These are phyloP conservation scores for Sphenostylis stenocarpa DNA, from an alignment of 306 rosid species.

Conservation along the genomic window DNA sequence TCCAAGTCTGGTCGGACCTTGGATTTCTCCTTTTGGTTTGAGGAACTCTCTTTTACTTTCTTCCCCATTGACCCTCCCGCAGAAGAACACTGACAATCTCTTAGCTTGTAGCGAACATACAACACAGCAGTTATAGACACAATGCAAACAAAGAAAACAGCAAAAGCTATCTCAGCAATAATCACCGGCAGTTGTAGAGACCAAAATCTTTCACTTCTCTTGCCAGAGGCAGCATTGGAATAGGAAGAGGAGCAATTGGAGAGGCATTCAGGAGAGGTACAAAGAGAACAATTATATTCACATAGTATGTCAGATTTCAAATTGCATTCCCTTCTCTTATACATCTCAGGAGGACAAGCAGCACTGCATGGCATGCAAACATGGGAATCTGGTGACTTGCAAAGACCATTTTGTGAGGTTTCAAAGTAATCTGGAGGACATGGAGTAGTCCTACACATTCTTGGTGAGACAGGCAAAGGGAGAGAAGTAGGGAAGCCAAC, in stretches of 20 bases:
- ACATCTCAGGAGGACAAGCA: not conserved
- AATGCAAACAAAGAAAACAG: conserved; percentile 1
- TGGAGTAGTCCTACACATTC: conserved; percentile 10
- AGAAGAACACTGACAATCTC: conserved; percentile 1
- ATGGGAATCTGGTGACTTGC: not conserved
- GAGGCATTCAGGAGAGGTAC: not conserved
- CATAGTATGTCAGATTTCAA: not conserved
- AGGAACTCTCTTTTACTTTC: not conserved
- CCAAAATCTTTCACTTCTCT: not conserved
- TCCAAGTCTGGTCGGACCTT: conserved; percentile 9
- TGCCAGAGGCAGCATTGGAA: not conserved
- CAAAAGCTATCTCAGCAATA: conserved; percentile 10
- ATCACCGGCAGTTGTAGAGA: not conserved
- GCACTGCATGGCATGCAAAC: conserved; percentile 3
- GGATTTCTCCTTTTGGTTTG: conserved; percentile 6
- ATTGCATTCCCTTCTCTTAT: not conserved
- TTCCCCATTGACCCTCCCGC: not conserved
- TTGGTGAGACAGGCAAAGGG: not conserved
- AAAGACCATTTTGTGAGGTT: not conserved
- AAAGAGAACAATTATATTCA: not conserved
- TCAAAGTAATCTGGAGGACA: not conserved
- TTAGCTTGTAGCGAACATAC: not conserved
- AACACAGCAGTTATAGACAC: not conserved
- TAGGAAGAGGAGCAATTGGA: not conserved
- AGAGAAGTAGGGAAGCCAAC: conserved; percentile 5